A percentile compares a stretch with the other conserved stretches of the same genome.
Evolutionary conservation across 805 yeast genomes (phyloP).

Genomic region (Saturnispora hagleri): DNA sequence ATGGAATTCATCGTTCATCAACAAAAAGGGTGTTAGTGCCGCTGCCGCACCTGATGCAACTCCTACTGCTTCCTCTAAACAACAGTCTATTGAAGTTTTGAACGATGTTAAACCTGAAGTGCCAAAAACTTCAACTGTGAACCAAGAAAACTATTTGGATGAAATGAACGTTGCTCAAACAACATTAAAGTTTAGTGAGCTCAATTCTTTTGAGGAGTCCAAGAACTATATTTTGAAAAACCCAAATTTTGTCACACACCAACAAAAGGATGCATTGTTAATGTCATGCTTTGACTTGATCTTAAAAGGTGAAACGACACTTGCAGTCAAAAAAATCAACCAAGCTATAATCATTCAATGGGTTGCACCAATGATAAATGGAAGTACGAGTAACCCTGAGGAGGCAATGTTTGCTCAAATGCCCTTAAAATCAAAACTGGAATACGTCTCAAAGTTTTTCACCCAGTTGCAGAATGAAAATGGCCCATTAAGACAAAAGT

Average conservation of each 20-base stretch:
- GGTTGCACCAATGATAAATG: constrained; percentile 9
- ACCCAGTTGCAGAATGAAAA: constrained; percentile 43
- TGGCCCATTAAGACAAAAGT: constrained; percentile 62
- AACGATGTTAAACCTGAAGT: background rate
- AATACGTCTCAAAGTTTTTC: constrained; percentile 37
- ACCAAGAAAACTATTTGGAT: constrained; percentile 27
- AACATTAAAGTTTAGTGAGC: constrained; percentile 55
- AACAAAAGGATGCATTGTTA: constrained; percentile 84
- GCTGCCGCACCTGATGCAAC: background rate
- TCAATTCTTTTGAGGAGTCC: constrained; percentile 40
- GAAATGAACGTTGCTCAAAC: constrained; percentile 50
- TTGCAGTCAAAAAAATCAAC: constrained; percentile 27
- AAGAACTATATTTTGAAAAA: constrained; percentile 47
- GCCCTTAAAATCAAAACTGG: constrained; percentile 12
- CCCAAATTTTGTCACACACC: constrained; percentile 63
- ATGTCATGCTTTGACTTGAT: constrained; percentile 89
- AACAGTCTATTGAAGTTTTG: constrained; percentile 1
- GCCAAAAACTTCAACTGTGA: constrained; percentile 23
- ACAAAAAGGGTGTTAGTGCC: constrained; percentile 30
- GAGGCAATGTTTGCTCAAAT: constrained; percentile 9
- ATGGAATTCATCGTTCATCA: constrained; percentile 75
- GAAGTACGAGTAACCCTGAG: constrained; percentile 1
- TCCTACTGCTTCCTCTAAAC: constrained; percentile 12
- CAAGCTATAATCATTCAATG: constrained; percentile 8
- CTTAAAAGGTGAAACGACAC: constrained; percentile 45